Evolutionary conservation across 495 filamentous ascomycete genomes (phyloP), one percentile per base, ranked within the genome.

Genomic region (Aspergillus leporis): DNA sequence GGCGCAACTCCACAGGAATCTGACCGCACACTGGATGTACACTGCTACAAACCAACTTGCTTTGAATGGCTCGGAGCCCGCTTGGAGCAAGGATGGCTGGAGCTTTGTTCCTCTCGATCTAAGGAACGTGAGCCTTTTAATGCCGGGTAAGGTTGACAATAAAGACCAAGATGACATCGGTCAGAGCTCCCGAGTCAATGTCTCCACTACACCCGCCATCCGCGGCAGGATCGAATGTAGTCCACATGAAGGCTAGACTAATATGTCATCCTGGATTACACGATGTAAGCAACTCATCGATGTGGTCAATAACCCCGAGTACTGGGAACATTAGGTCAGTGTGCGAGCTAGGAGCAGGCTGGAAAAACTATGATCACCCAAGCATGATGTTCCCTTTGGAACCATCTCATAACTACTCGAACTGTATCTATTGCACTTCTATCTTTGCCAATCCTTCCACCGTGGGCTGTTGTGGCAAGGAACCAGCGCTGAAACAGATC

Each of bases 381-480:
- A 56, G 56, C 21, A 19, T 32, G 31, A 61, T 62, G 12, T 50
- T 34, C 19, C 62, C 58, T 1, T 12, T 55, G 19, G 32, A 54
- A 28, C 28, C 48, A 9, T 45, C 58, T 2, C 31, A 57, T 19
- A 57, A 64, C 21, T 23, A 4, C n/a, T 41, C 55, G 5, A 30
- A 45, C 19, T 68, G 65, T 21, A 43, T 31, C 6, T 51, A 51
- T 0, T 69, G 65, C 21, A 70, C 67, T 2, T 56, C 63, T 18
- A 61, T 69, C n/a, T 73, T 71, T 23, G 60, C 55, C 21, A 64
- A 65, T 18, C 57, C 61, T 19, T 53, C 50, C 10, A 30, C 58
- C 14, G 45, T 77, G 3, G 43, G 52, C 25, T 75, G 74, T 41
- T 77, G 72, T 51, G 58, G 59, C 5, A 75, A 75, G 60, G 59